phyloP scores from a whole-genome alignment of 140 eudicot species.

The Cichorium intybus region DNA sequence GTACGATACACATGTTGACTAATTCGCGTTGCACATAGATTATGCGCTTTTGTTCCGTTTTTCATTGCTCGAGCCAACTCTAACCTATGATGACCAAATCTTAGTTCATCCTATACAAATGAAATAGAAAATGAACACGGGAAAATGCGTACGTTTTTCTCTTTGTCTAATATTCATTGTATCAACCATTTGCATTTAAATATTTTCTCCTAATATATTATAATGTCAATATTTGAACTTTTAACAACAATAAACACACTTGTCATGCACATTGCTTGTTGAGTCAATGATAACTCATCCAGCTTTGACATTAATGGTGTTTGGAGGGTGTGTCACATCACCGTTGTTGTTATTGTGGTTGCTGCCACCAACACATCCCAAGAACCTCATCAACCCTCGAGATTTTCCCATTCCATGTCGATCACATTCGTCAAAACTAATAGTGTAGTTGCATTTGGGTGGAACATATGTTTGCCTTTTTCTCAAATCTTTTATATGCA shows the following conservation, averaged over 20 bases:
- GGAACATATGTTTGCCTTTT: constrained; percentile 9
- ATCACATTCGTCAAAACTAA: not conserved
- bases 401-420: not conserved
- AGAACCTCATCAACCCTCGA: constrained; percentile 12
- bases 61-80: too few relatives aligned
- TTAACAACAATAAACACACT: not conserved
- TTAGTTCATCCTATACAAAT: too few relatives aligned
- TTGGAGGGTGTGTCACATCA: not conserved
- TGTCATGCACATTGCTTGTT: not conserved
- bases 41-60: too few relatives aligned
- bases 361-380: constrained; percentile 20
- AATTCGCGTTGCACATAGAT: too few relatives aligned
- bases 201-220: too few relatives aligned
- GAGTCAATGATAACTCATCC: not conserved
- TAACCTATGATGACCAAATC: too few relatives aligned
- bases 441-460: not conserved
- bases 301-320: not conserved
- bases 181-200: not conserved
- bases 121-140: not conserved
- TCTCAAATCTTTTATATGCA: constrained; percentile 26
- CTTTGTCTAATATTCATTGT: not conserved
- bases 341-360: not conserved
- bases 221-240: not conserved
- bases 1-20: too few relatives aligned
- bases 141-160: not conserved